Percentiles rank a stretch among this genome's conserved stretches.
Evolutionary conservation across 495 filamentous ascomycete species (phyloP).

Genomic region (Tricharina praecox): DNA sequence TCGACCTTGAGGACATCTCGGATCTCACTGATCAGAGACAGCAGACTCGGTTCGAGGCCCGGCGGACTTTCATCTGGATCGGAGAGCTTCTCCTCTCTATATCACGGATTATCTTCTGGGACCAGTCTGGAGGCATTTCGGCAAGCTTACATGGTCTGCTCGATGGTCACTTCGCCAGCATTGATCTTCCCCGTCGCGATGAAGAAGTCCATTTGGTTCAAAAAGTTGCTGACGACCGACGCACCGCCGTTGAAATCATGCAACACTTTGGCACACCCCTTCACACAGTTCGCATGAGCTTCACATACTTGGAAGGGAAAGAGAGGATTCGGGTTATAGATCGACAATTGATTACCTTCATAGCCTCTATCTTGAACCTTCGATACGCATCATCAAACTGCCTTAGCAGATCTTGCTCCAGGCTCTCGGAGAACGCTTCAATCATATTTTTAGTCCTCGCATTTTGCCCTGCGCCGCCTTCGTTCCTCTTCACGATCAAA

Average conservation of each 20-base stretch:
- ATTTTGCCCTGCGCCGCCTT: constrained; percentile 15
- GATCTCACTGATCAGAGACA: constrained; percentile 83
- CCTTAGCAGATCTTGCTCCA: constrained; percentile 88
- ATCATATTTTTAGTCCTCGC: constrained; percentile 72
- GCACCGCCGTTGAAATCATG: constrained; percentile 90
- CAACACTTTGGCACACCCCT: constrained; percentile 66
- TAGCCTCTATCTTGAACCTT: constrained; percentile 83
- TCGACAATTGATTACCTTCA: constrained; percentile 71
- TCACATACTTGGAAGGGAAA: background rate
- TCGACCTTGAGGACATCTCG: constrained; percentile 93
- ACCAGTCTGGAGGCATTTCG: background rate
- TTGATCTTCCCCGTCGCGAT: constrained; percentile 87
- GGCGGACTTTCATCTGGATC: constrained; percentile 86
- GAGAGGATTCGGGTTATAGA: background rate
- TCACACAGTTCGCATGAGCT: background rate
- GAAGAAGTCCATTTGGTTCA: constrained; percentile 99
- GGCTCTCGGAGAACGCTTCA: constrained; percentile 86
- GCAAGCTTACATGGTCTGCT: constrained; percentile 20
- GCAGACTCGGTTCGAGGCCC: constrained; percentile 77
- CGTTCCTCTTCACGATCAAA: constrained; percentile 25
- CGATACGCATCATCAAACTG: constrained; percentile 95
- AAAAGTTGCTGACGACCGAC: constrained; percentile 85
- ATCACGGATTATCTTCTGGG: background rate
- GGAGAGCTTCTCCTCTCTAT: constrained; percentile 61
- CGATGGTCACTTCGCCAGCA: constrained; percentile 27